phyloP scores from a whole-genome alignment of 805 yeast genomes.

The Barnettozyma salicaria region DNA sequence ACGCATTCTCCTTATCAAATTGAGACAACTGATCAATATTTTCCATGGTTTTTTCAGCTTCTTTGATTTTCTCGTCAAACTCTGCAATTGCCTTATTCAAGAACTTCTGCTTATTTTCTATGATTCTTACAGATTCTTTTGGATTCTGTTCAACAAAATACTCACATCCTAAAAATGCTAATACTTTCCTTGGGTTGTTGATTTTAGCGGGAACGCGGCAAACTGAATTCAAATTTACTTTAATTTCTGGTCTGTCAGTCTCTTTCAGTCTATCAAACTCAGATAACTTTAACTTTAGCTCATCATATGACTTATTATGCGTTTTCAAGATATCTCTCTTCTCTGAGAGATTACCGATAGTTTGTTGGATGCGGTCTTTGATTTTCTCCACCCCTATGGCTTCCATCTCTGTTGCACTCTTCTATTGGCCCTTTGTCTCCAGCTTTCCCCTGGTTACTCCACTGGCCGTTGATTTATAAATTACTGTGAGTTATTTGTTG shows the following conservation, averaged over 20 bases:
- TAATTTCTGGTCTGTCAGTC: slow-evolving; percentile 11
- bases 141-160: slow-evolving; percentile 33
- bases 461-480: no score
- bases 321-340: slow-evolving; percentile 10
- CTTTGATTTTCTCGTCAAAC: slow-evolving; percentile 34
- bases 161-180: slow-evolving; percentile 36
- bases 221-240: slow-evolving; percentile 18
- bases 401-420: neutral
- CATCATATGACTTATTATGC: slow-evolving; percentile 20
- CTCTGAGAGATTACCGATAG: slow-evolving; percentile 7
- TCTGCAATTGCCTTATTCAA: slow-evolving; percentile 36
- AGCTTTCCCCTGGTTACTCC: no score
- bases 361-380: slow-evolving; percentile 6
- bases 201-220: slow-evolving; percentile 19
- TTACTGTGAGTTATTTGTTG: no score
- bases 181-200: slow-evolving; percentile 19
- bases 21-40: slow-evolving; percentile 27
- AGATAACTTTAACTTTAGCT: slow-evolving; percentile 18
- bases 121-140: slow-evolving; percentile 28
- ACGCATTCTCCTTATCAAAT: slow-evolving; percentile 4
- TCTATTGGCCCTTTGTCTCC: no score
- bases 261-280: slow-evolving; percentile 14
- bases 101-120: slow-evolving; percentile 24
- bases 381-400: slow-evolving; percentile 16
- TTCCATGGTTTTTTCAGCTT: slow-evolving; percentile 31